phyloP scores from a whole-genome alignment of 345 rosid genomes.

The Microcos paniculata region DNA sequence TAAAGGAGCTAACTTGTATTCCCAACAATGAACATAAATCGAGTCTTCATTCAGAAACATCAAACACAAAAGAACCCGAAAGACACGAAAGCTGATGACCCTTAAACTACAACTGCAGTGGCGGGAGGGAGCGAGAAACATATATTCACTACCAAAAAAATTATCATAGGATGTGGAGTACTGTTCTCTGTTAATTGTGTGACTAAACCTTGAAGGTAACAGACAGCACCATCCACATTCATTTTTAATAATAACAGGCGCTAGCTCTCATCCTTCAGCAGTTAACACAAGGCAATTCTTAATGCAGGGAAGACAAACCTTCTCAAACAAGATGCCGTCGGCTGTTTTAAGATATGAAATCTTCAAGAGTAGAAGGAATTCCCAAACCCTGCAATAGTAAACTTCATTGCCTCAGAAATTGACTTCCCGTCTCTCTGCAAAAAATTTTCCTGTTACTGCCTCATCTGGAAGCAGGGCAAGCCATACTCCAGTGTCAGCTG shows the following conservation, averaged over 20 bases:
- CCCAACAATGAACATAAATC: neutral
- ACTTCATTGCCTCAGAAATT: conserved; percentile 37
- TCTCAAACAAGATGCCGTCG: neutral
- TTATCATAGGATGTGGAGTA: neutral
- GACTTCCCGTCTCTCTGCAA: conserved; percentile 90
- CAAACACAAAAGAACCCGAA: neutral
- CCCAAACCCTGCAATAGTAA: neutral
- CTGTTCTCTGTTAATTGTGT: neutral
- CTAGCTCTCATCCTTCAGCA: neutral
- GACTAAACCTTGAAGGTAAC: neutral
- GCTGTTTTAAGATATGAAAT: neutral
- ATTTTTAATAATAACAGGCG: neutral
- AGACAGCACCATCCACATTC: neutral
- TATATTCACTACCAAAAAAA: neutral
- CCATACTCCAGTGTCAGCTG: conserved; percentile 96
- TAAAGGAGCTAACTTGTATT: neutral
- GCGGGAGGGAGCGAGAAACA: neutral
- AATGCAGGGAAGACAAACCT: neutral
- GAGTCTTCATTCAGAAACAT: neutral
- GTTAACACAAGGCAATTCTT: neutral
- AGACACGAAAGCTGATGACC: neutral
- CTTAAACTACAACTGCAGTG: neutral
- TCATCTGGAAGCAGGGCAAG: conserved; percentile 80
- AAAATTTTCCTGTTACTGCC: conserved; percentile 76
- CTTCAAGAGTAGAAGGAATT: neutral